These are phyloP conservation scores for Mangifera indica DNA, from an alignment of 345 rosid genomes.

Conservation along the genomic window DNA sequence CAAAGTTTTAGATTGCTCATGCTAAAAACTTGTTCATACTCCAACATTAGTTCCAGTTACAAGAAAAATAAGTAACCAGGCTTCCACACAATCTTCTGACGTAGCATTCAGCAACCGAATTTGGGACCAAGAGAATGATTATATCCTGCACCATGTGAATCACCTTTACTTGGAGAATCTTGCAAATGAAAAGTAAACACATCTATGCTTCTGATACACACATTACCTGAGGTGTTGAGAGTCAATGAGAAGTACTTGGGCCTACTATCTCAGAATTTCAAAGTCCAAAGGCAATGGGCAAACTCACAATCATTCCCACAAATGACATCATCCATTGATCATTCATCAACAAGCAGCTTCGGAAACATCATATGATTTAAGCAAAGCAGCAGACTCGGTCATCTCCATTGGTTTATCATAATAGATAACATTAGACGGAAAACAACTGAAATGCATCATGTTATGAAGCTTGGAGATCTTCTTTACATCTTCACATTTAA, in stretches of 20 bases:
- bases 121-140: background rate
- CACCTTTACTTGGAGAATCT: background rate
- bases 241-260: constrained; percentile 4
- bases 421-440: constrained; percentile 10
- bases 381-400: constrained; percentile 11
- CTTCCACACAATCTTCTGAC: background rate
- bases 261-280: background rate
- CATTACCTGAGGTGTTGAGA: constrained; percentile 15
- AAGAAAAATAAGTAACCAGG: background rate
- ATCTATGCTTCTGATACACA: background rate
- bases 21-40: background rate
- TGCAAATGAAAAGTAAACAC: constrained; percentile 9
- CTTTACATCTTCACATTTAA: constrained; percentile 15
- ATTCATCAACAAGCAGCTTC: constrained; percentile 30
- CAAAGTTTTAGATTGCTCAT: background rate
- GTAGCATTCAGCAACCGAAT: background rate
- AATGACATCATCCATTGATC: background rate
- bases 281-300: background rate
- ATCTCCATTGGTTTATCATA: constrained; percentile 20
- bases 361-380: constrained; percentile 15
- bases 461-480: constrained; percentile 22
- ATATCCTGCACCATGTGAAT: constrained; percentile 6
- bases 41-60: background rate
- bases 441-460: constrained; percentile 15
- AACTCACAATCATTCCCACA: background rate